A percentile compares a stretch with the other conserved stretches of the same genome.
Evolutionary conservation across 1,139 yeast species (phyloP).

Genomic region (Hyphopichia pseudoburtonii): DNA sequence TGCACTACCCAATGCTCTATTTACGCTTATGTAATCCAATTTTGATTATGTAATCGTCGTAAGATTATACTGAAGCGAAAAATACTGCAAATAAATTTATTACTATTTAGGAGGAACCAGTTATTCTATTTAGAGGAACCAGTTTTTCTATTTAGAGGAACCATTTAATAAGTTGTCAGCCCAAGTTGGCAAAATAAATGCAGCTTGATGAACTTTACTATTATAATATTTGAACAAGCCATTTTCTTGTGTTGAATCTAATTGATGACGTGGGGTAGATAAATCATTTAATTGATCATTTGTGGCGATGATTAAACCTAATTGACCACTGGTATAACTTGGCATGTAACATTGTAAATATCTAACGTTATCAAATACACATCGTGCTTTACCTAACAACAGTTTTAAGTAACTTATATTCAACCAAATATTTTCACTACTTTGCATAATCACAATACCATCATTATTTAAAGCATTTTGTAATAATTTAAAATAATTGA

Average conservation of each 20-base stretch:
- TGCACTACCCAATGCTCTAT: no score
- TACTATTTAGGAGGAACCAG: no score
- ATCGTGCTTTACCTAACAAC: constrained; percentile 58
- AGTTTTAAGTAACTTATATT: constrained; percentile 65
- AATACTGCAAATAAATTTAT: no score
- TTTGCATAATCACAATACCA: constrained; percentile 89
- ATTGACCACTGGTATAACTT: constrained; percentile 93
- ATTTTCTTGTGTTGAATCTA: constrained; percentile 47
- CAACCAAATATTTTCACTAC: constrained; percentile 90
- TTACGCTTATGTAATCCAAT: no score
- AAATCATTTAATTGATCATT: constrained; percentile 56
- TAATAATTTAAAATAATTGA: constrained; percentile 73
- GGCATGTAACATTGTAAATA: constrained; percentile 91
- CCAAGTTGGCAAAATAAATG: constrained; percentile 88
- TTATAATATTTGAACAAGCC: constrained; percentile 71
- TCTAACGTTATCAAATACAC: constrained; percentile 77
- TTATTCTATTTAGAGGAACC: no score
- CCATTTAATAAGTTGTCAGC: constrained; percentile 44
- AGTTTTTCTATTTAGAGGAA: no score
- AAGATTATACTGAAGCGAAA: no score
- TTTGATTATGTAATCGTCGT: no score
- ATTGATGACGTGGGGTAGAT: constrained; percentile 51
- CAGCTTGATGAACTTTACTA: constrained; percentile 66
- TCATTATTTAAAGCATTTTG: constrained; percentile 64
- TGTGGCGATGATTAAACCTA: constrained; percentile 83